Percentiles rank a stretch among this genome's conserved stretches.
Conservation (phyloP, 2,329 filamentous ascomycete genomes). For the Epichloe aotearoae region DNA sequence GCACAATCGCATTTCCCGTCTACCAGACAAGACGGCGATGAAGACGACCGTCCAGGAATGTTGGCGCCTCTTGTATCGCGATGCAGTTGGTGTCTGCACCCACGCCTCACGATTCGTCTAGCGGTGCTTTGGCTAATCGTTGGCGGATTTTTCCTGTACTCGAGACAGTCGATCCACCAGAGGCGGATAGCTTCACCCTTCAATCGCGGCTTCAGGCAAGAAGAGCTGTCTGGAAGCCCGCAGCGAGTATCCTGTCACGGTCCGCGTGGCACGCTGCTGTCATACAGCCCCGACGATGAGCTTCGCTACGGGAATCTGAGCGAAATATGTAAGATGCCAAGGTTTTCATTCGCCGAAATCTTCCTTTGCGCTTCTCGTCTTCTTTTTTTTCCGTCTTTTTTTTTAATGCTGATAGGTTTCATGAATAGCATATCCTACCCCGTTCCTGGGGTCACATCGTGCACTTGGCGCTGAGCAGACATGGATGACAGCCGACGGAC, state of each 20-base stretch:
- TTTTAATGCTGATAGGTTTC: not conserved
- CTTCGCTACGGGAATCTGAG: not conserved
- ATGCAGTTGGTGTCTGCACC: too few relatives aligned
- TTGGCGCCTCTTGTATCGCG: too few relatives aligned
- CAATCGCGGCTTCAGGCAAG: too few relatives aligned
- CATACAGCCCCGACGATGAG: not conserved
- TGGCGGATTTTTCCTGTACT: too few relatives aligned
- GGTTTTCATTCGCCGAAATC: not conserved
- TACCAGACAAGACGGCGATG: too few relatives aligned
- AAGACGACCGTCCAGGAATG: too few relatives aligned
- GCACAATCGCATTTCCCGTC: too few relatives aligned
- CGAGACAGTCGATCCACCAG: too few relatives aligned
- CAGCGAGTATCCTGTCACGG: not conserved
- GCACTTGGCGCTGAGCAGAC: conserved; percentile 16
- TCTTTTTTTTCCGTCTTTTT: not conserved
- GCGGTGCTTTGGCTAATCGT: too few relatives aligned
- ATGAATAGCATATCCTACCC: conserved; percentile 15
- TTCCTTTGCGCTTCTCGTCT: not conserved
- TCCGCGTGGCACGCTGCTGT: not conserved
- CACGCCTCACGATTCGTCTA: too few relatives aligned
- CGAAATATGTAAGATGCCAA: not conserved
- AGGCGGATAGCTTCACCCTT: too few relatives aligned
- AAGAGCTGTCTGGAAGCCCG: too few relatives aligned
- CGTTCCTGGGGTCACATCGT: conserved; percentile 19
- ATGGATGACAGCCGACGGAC: conserved; percentile 18